Evolutionary conservation across 345 rosid species (phyloP).

Genomic region (Jatropha curcas): DNA sequence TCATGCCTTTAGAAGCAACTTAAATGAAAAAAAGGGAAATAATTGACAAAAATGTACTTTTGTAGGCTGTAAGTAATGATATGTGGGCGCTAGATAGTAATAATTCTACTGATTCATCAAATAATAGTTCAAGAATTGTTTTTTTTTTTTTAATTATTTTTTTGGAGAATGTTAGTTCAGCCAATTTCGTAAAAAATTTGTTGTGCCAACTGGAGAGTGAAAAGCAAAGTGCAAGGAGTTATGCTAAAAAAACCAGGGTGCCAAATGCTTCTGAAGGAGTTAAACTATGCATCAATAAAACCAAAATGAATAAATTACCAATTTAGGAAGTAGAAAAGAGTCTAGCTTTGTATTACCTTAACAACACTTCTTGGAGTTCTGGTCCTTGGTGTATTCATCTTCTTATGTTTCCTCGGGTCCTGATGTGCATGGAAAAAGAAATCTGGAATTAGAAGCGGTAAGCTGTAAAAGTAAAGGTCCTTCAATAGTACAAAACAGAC

Average conservation of each 20-base stretch:
- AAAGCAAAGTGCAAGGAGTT: not conserved
- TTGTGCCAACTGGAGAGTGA: not conserved
- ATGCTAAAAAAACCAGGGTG: not conserved
- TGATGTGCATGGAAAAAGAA: slow-evolving; percentile 32
- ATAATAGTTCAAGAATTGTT: too few species aligned
- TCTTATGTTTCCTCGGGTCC: slow-evolving; percentile 61
- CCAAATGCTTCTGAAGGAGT: not conserved
- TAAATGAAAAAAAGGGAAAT: not conserved
- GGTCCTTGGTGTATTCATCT: slow-evolving; percentile 52
- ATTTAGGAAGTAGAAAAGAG: not conserved
- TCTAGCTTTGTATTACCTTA: slow-evolving; percentile 46
- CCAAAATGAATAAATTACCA: not conserved
- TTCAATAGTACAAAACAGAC: not conserved
- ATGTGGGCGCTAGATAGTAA: not conserved
- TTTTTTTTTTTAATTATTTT: too few species aligned
- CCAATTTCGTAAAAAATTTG: not conserved
- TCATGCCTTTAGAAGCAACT: slow-evolving; percentile 6
- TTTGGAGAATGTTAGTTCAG: too few species aligned
- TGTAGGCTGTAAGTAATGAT: not conserved
- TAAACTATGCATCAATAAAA: not conserved
- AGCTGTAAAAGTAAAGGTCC: not conserved
- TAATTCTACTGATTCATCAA: not conserved
- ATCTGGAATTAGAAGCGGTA: slow-evolving; percentile 11
- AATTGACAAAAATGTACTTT: not conserved
- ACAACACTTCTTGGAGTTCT: slow-evolving; percentile 43